These are phyloP conservation scores for Manihot esculenta DNA, from an alignment of 441 rosid genomes.

Conservation along the genomic window DNA sequence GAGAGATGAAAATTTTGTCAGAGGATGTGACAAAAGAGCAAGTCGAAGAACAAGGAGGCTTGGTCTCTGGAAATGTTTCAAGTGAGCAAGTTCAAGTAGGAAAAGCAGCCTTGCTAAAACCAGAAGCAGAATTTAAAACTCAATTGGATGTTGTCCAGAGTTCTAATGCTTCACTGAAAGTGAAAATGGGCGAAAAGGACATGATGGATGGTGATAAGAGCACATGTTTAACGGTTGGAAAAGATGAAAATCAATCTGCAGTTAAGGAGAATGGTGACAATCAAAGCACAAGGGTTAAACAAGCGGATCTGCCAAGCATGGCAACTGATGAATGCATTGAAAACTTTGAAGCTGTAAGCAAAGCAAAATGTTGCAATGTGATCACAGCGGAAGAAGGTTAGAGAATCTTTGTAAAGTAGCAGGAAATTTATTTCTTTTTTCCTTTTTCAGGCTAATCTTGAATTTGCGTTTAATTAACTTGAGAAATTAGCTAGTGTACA, in stretches of 20 bases:
- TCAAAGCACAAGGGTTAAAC: background rate
- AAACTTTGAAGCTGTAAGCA: conserved; percentile 33
- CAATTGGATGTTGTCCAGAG: conserved; percentile 24
- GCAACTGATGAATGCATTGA: conserved; percentile 20
- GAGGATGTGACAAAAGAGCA: conserved; percentile 33
- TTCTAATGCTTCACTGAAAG: conserved; percentile 22
- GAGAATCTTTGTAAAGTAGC: conserved; percentile 19
- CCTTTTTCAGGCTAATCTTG: background rate
- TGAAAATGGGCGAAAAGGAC: conserved; percentile 28
- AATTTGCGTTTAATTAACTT: conserved; percentile 5
- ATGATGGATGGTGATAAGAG: conserved; percentile 13
- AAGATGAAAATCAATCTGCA: conserved; percentile 21
- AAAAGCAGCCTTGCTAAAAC: conserved; percentile 28
- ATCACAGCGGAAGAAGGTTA: conserved; percentile 10
- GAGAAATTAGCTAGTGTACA: conserved; percentile 26
- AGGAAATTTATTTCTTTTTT: background rate
- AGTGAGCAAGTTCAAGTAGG: conserved; percentile 24
- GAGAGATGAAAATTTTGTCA: conserved; percentile 25
- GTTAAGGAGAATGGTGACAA: conserved; percentile 22
- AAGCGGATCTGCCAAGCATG: conserved; percentile 9
- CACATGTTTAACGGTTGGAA: conserved; percentile 14
- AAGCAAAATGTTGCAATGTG: conserved; percentile 25
- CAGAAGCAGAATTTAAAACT: conserved; percentile 31
- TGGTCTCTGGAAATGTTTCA: conserved; percentile 22
- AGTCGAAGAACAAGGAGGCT: conserved; percentile 33